Evolutionary conservation across 2,329 filamentous ascomycete species (phyloP).

Genomic region (Verruconis gallopava): DNA sequence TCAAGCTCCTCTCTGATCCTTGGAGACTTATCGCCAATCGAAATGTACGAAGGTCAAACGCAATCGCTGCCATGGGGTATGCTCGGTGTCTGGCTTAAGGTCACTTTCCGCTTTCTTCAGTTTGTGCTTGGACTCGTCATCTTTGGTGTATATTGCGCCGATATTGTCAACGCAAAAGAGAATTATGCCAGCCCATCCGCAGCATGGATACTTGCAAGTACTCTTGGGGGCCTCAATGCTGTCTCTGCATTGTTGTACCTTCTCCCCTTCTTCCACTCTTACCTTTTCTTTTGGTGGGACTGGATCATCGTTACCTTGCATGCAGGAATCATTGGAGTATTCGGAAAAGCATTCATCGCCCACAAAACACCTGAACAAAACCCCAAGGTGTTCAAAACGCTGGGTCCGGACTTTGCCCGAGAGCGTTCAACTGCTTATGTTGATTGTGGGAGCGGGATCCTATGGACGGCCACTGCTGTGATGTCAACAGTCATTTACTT

Average conservation of each 20-base stretch:
- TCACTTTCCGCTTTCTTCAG: neutral
- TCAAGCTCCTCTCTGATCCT: too few species aligned
- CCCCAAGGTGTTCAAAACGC: neutral
- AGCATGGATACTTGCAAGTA: neutral
- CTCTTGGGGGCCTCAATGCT: neutral
- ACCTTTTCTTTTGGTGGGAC: neutral
- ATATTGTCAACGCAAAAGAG: neutral
- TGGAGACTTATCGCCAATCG: too few species aligned
- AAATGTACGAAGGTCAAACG: neutral
- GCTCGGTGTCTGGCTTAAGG: neutral
- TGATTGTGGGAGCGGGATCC: neutral
- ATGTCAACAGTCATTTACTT: neutral
- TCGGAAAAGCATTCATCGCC: neutral
- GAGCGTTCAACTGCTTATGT: neutral
- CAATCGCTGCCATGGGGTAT: neutral
- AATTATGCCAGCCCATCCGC: neutral
- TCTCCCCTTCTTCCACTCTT: neutral
- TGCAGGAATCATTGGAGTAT: neutral
- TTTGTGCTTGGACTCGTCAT: neutral
- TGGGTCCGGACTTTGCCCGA: neutral
- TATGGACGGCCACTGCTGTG: neutral
- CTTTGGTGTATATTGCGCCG: neutral
- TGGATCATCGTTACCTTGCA: neutral
- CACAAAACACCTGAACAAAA: neutral
- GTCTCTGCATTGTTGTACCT: neutral